Percentiles rank a stretch among this genome's conserved stretches.
phyloP scores from a whole-genome alignment of 768 basidiomycete species.

The Pholiota microspora region DNA sequence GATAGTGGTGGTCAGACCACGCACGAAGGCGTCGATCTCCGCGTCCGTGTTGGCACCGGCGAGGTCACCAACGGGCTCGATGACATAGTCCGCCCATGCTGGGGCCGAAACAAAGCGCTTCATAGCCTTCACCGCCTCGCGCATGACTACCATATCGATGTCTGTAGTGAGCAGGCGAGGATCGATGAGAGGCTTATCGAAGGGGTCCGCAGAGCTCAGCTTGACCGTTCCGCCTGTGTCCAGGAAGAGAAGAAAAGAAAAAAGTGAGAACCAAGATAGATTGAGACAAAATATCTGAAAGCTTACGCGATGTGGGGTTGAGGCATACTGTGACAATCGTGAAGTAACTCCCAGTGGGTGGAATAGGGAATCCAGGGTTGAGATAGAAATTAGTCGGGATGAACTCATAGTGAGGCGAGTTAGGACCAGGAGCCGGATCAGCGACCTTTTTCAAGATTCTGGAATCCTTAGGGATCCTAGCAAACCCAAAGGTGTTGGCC shows the following conservation, averaged over 20 bases:
- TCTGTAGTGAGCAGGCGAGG: not conserved
- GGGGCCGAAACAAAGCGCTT: slow-evolving; percentile 20
- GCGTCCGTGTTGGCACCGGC: slow-evolving; percentile 19
- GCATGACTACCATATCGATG: slow-evolving; percentile 23
- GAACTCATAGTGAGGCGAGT: slow-evolving; percentile 31
- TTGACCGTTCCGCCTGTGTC: slow-evolving; percentile 4
- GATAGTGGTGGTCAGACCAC: slow-evolving; percentile 15
- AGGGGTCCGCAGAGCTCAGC: slow-evolving; percentile 9
- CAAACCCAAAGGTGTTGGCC: slow-evolving; percentile 20
- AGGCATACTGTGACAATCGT: slow-evolving; percentile 2
- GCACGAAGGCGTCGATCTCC: slow-evolving; percentile 20
- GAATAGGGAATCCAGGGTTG: not conserved
- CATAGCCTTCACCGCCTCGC: slow-evolving; percentile 18
- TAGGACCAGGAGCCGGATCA: slow-evolving; percentile 29
- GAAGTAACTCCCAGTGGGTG: not conserved
- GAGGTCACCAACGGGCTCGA: slow-evolving; percentile 13
- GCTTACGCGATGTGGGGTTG: slow-evolving; percentile 8
- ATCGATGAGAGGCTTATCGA: slow-evolving; percentile 15
- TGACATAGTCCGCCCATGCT: slow-evolving; percentile 24
- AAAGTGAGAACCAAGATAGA: not conserved
- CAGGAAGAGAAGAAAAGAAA: not conserved
- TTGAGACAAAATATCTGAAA: not conserved
- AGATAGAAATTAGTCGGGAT: slow-evolving; percentile 3
- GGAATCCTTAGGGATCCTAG: slow-evolving; percentile 22
- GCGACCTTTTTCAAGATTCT: slow-evolving; percentile 16